Evolutionary conservation across 2,329 filamentous ascomycete genomes (phyloP), one percentile per base, ranked within the genome.

Genomic region (Fusarium piperis): DNA sequence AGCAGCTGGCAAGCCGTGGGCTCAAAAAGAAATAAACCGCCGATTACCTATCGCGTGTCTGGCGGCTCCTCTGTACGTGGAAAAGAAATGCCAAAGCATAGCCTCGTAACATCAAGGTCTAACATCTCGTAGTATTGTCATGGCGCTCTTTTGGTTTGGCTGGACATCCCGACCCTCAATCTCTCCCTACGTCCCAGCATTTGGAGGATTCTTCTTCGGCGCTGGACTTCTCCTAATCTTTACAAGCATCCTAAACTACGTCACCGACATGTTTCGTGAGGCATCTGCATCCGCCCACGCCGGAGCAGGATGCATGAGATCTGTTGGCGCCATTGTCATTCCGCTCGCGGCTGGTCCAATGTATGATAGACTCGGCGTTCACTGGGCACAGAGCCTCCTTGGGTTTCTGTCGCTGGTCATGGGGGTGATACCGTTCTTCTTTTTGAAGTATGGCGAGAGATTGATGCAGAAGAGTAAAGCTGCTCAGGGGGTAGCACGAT

Each of bases 141-240:
- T 88, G 33, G 85, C 87, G 13, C 81, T 90, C 7, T 89, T 90
- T 78, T 89, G 87, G 87, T 87, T 90, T 64, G 88, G 87, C 1
- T 90, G 88, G 88, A 88, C 88, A 1, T 86, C 87, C 57, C 85
- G 81, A 59, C 38, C 69, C 16, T 71, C 73, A 2, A 61, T 78
- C 0, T 74, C 78, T 3, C 78, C 78, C 2, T 72, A 78, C 2
- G 73, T 86, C 3, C 81, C 82, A 36, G 83, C 79, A 61, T 77
- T 84, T 13, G 81, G 79, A 4, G 79, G 79, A 20, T 81, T 88
- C 23, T 81, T 85, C 41, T 87, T 85, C 44, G 82, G 83, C 10
- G 61, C 74, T 6, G 79, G 79, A 11, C 75, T 77, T 52, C 78
- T 78, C 59, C 65, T 81, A 12, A 66, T 81, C 9, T 81, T 81